phyloP scores from a whole-genome alignment of 2,329 filamentous ascomycete genomes.

The Aspergillus tanneri region DNA sequence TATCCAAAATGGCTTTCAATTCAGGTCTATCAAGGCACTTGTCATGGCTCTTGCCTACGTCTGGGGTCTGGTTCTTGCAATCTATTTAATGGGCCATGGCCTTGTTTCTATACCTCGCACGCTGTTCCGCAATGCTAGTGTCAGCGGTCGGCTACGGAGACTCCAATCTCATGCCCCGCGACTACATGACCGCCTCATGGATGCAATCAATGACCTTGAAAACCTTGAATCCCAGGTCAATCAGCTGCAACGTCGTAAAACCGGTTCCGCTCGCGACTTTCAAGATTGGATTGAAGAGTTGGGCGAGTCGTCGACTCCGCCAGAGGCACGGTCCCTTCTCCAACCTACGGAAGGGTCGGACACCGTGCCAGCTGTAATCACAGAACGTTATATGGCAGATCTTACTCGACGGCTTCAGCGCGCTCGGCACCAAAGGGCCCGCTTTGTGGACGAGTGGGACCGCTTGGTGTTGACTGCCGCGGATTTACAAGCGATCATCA shows the following conservation, averaged over 20 bases:
- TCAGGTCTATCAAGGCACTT: conserved; percentile 73
- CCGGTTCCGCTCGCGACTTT: conserved; percentile 70
- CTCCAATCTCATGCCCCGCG: conserved; percentile 77
- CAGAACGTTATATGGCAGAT: conserved; percentile 88
- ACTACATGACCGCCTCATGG: conserved; percentile 82
- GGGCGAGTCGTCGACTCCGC: conserved; percentile 69
- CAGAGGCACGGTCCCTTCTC: conserved; percentile 55
- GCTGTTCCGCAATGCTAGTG: conserved; percentile 75
- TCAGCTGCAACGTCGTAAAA: conserved; percentile 78
- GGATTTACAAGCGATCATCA: conserved; percentile 75
- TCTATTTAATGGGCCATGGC: conserved; percentile 97
- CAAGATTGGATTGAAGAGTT: conserved; percentile 96
- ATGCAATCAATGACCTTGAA: conserved; percentile 75
- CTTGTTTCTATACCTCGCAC: conserved; percentile 84
- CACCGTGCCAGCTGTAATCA: conserved; percentile 75
- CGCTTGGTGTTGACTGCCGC: conserved; percentile 71
- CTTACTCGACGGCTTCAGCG: conserved; percentile 78
- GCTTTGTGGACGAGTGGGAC: conserved; percentile 86
- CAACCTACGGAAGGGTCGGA: conserved; percentile 31
- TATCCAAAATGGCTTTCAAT: conserved; percentile 70
- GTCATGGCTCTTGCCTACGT: conserved; percentile 94
- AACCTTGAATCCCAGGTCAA: conserved; percentile 77
- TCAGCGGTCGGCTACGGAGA: conserved; percentile 69
- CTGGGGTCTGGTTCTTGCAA: conserved; percentile 86
- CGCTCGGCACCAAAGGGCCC: conserved; percentile 76